These are phyloP conservation scores for Eutrema yunnanense DNA, from an alignment of 345 rosid species.

Conservation along the genomic window DNA sequence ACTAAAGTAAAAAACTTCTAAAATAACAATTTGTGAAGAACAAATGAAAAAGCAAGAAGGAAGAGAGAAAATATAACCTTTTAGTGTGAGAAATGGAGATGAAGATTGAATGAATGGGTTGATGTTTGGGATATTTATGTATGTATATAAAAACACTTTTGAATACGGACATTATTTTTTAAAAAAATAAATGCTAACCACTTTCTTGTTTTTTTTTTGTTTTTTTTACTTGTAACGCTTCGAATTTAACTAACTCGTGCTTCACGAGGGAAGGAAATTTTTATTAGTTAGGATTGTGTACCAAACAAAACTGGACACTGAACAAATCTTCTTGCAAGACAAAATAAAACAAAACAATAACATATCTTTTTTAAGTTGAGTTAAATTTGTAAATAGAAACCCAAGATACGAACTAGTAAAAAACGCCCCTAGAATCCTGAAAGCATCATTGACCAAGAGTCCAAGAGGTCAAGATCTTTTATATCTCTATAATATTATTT, in stretches of 20 bases:
- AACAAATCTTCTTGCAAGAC: neutral
- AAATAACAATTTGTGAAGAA: neutral
- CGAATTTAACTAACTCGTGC: slow-evolving; percentile 14
- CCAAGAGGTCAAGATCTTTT: neutral
- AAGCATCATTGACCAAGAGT: neutral
- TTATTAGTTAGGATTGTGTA: slow-evolving; percentile 10
- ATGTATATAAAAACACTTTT: neutral
- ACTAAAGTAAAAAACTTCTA: neutral
- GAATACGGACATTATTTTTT: neutral
- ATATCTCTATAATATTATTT: neutral
- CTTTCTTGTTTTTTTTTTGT: neutral
- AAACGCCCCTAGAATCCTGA: neutral
- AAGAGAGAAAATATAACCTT: slow-evolving; percentile 11
- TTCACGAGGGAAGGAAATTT: slow-evolving; percentile 17
- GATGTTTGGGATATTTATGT: neutral
- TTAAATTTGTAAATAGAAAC: neutral
- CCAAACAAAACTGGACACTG: neutral
- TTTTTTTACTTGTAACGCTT: neutral
- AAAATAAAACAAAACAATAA: neutral
- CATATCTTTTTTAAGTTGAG: neutral
- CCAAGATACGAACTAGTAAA: neutral
- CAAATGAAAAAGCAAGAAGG: neutral
- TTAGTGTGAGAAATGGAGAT: neutral
- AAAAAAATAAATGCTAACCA: neutral
- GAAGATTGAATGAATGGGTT: neutral